Conservation (phyloP, 78 protist species). For the Speleostelium caveatum region DNA sequence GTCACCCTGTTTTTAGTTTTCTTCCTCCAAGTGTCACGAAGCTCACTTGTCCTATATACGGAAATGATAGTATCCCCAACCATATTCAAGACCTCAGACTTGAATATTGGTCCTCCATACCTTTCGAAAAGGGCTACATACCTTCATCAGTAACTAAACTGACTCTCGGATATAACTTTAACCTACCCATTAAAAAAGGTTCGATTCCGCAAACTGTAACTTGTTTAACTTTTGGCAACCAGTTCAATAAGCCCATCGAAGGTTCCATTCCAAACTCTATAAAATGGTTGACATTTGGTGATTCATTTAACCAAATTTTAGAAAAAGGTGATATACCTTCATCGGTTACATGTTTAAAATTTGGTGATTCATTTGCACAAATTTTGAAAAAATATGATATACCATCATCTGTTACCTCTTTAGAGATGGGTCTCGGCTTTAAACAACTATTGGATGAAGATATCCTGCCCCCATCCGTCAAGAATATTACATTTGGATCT, state of each 20-base stretch:
- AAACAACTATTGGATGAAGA: too few species aligned
- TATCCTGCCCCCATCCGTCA: too few species aligned
- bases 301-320: not conserved
- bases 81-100: not conserved
- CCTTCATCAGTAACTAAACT: not conserved
- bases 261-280: not conserved
- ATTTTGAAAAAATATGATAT: too few species aligned
- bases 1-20: not conserved
- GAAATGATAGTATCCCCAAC: too few species aligned
- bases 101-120: too few species aligned
- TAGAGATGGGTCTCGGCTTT: too few species aligned
- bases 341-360: slow-evolving; percentile 6
- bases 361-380: too few species aligned
- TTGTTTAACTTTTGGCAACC: not conserved
- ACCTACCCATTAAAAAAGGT: not conserved
- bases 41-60: too few species aligned
- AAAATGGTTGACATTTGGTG: not conserved
- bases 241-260: not conserved
- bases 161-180: slow-evolving; percentile 12
- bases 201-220: slow-evolving; percentile 5
- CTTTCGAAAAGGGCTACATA: not conserved
- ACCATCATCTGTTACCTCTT: too few species aligned
- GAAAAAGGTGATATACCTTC: not conserved
- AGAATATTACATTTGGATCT: too few species aligned
- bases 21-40: too few species aligned